Percentiles rank a stretch among this genome's conserved stretches.
phyloP scores from a whole-genome alignment of 1,284 basidiomycete species.

The Boletus mariae region DNA sequence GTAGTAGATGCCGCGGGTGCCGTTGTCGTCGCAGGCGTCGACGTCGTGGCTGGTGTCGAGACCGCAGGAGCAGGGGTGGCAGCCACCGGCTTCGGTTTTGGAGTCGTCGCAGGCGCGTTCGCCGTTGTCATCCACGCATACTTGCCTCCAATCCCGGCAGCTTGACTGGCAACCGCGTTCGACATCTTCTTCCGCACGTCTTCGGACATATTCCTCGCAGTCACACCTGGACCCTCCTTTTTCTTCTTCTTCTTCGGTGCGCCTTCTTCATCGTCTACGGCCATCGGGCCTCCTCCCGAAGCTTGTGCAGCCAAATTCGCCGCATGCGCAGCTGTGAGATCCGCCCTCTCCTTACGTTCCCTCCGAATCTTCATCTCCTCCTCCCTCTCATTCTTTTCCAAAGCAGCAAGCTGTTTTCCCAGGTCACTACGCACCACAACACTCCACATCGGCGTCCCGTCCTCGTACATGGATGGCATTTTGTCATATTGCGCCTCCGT shows the following conservation, averaged over 20 bases:
- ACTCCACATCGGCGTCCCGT: slow-evolving; percentile 73
- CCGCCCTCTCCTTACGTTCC: slow-evolving; percentile 70
- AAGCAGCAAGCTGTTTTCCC: slow-evolving; percentile 65
- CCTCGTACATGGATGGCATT: slow-evolving; percentile 60
- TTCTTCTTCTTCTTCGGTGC: slow-evolving; percentile 80
- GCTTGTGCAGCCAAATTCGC: slow-evolving; percentile 58
- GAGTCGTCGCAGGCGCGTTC: slow-evolving; percentile 41
- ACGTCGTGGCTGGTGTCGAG: slow-evolving; percentile 29
- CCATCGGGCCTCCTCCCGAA: slow-evolving; percentile 36
- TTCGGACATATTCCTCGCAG: slow-evolving; percentile 82
- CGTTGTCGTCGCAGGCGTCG: slow-evolving; percentile 35
- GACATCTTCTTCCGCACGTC: slow-evolving; percentile 87
- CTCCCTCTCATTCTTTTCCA: slow-evolving; percentile 76
- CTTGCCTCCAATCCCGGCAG: slow-evolving; percentile 74
- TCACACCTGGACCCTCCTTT: slow-evolving; percentile 78
- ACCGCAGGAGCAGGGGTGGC: slow-evolving; percentile 25
- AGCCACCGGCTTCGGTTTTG: slow-evolving; percentile 44
- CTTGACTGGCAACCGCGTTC: slow-evolving; percentile 82
- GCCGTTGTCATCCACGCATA: slow-evolving; percentile 84
- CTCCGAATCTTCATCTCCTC: slow-evolving; percentile 71
- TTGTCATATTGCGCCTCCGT: slow-evolving; percentile 68
- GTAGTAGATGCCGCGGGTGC: slow-evolving; percentile 21
- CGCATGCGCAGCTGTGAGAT: slow-evolving; percentile 62
- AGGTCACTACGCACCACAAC: slow-evolving; percentile 70
- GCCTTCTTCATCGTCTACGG: slow-evolving; percentile 39